These are phyloP conservation scores for Talaromyces albobiverticillius DNA, from an alignment of 2,329 filamentous ascomycete species.

Conservation along the genomic window DNA sequence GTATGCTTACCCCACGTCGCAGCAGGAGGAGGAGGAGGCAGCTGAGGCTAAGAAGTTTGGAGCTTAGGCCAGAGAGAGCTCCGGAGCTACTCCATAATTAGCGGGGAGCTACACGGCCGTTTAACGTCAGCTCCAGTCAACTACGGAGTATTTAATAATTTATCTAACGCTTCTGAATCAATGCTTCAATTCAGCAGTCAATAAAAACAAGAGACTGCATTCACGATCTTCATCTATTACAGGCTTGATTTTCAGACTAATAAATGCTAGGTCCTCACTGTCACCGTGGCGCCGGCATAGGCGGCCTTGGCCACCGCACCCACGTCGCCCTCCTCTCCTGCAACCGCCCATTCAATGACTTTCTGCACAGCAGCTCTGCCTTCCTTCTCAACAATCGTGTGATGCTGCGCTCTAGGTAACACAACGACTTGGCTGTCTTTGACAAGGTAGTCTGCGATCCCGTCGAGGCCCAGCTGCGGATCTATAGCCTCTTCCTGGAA, in stretches of 20 bases:
- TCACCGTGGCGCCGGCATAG: conserved; percentile 32
- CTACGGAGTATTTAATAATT: too few relatives aligned
- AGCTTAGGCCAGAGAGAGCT: not conserved
- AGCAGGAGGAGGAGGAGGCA: too few relatives aligned
- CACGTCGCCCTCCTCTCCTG: conserved; percentile 37
- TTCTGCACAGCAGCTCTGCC: conserved; percentile 43
- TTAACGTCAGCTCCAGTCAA: too few relatives aligned
- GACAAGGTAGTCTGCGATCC: conserved; percentile 51
- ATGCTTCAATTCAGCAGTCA: too few relatives aligned
- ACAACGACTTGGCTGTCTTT: conserved; percentile 50
- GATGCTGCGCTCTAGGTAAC: conserved; percentile 53
- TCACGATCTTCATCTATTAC: too few relatives aligned
- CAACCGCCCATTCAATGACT: conserved; percentile 37
- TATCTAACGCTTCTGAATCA: too few relatives aligned
- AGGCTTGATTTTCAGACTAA: too few relatives aligned
- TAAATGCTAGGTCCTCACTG: conserved; percentile 33
- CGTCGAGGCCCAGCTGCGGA: conserved; percentile 48
- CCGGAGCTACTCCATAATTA: not conserved
- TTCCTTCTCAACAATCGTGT: conserved; percentile 49
- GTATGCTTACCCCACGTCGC: not conserved
- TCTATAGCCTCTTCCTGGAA: conserved; percentile 52
- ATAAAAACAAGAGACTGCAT: too few relatives aligned
- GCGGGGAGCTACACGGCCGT: too few relatives aligned
- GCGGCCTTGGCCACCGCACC: conserved; percentile 25
- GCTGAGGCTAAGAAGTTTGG: not conserved